Conservation (phyloP, 2,329 filamentous ascomycete genomes). For the Talaromyces sp. region DNA sequence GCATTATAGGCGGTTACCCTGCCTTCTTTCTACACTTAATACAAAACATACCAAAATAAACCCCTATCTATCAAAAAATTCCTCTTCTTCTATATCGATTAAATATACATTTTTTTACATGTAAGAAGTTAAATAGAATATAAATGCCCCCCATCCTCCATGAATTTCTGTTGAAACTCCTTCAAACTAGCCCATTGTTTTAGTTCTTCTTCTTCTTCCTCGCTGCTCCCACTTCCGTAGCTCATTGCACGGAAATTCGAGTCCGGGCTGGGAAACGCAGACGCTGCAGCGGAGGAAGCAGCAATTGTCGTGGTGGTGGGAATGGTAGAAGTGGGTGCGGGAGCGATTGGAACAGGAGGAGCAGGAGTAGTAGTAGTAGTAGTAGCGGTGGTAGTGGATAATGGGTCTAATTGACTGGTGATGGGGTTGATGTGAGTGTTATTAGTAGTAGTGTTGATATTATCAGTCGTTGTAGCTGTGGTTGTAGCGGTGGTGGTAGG, state of each 20-base stretch:
- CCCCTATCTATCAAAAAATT: not conserved
- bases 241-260: constrained; percentile 27
- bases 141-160: constrained; percentile 54
- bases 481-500: not conserved
- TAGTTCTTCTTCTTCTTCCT: constrained; percentile 69
- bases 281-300: constrained; percentile 14
- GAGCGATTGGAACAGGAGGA: not conserved
- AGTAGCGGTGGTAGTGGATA: constrained; percentile 14
- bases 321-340: not conserved
- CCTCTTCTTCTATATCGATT: not conserved
- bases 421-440: not conserved
- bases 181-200: constrained; percentile 72
- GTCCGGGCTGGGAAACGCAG: constrained; percentile 12
- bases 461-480: not conserved
- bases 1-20: not conserved
- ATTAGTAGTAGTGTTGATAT: not conserved
- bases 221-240: constrained; percentile 39
- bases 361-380: constrained; percentile 21
- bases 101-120: not conserved
- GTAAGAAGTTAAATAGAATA: constrained; percentile 16
- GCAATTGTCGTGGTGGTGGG: constrained; percentile 12
- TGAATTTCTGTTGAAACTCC: constrained; percentile 71
- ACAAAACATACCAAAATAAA: not conserved
- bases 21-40: not conserved
- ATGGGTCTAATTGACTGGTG: not conserved